Base-by-base conservation (phyloP, 1,284 basidiomycete species). In the Rhodotorula sp. region DNA sequence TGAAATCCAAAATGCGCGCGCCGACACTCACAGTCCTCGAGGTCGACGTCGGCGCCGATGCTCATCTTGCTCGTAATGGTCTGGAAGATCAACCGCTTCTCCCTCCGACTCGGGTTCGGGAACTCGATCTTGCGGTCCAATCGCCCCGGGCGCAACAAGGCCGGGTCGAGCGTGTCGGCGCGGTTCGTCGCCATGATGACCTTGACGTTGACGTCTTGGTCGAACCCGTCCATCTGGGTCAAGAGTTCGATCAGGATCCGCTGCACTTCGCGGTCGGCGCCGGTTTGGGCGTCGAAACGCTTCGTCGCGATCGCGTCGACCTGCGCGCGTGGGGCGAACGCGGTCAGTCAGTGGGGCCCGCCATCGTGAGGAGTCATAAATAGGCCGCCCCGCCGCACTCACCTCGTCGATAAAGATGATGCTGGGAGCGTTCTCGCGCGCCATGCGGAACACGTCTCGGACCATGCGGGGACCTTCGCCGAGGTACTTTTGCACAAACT, bases 151-250 rank as follows among this genome's bases (percentile, higher is more conserved):
- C 97, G 93, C 43, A 99, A 88, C 65, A 99, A 84, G 23, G 97
- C 97, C 68, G 97, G 97, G 83, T 99, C 94, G 51, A 97, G 86
- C 3, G 94, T 97, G 82, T 97, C 94, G 66, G 92, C 92, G 80
- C 94, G 90, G 83, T 97, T 97, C 58, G 94, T 97, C 47, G 94
- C 95, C 95, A 97, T 98, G 80, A 97, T 97, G 57, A 97, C 95
- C 88, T 99, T 99, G 81, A 99, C 97, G 79, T 96, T 99, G 81
- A 93, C 96, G 10, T 92, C 92, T 83, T 99, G 97, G 83, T 99
- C 97, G 83, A 99, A 99, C 76, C 97, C 97, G 80, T 99, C 97
- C 97, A 99, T 99, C 81, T 99, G 97, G 81, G 97, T 99, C 73
- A 99, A 86, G 72, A 99, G 84, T 81, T 99, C 97, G n/a, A 99